Conservation (phyloP, 2,329 filamentous ascomycete genomes). For the Arthrobotrys musiformis region DNA sequence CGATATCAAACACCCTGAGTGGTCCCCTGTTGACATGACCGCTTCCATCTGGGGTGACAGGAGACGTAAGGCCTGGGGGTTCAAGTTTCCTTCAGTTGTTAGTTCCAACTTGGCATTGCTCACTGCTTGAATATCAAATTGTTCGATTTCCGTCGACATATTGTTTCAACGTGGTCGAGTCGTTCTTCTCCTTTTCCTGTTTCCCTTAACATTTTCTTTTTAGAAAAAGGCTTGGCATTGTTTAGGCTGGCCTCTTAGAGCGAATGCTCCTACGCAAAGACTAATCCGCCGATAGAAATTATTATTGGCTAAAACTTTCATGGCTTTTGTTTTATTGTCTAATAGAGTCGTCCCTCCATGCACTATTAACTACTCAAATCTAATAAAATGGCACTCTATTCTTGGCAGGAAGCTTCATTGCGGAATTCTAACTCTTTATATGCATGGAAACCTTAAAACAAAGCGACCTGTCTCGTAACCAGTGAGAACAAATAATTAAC, state of each 20-base stretch:
- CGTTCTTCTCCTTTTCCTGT: not conserved
- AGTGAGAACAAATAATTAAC: too few species aligned
- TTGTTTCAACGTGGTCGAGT: not conserved
- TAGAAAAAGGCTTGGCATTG: too few species aligned
- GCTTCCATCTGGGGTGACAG: slow-evolving; percentile 29
- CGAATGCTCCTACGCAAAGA: too few species aligned
- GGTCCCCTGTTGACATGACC: slow-evolving; percentile 15
- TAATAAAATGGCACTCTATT: not conserved
- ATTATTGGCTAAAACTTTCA: not conserved
- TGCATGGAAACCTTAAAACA: too few species aligned
- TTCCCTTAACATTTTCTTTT: not conserved
- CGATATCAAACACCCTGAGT: slow-evolving; percentile 1
- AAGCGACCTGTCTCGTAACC: too few species aligned
- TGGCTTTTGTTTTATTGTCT: not conserved
- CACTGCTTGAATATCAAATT: not conserved
- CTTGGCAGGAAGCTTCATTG: not conserved
- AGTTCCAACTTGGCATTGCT: not conserved
- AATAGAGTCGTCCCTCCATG: not conserved
- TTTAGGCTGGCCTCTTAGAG: too few species aligned
- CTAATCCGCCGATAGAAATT: not conserved
- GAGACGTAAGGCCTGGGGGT: slow-evolving; percentile 26
- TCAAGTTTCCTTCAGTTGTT: slow-evolving; percentile 7
- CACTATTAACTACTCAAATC: not conserved
- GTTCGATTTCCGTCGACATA: not conserved
- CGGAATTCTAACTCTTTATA: too few species aligned